phyloP scores from a whole-genome alignment of 768 basidiomycete species.

The Mycena crocata region DNA sequence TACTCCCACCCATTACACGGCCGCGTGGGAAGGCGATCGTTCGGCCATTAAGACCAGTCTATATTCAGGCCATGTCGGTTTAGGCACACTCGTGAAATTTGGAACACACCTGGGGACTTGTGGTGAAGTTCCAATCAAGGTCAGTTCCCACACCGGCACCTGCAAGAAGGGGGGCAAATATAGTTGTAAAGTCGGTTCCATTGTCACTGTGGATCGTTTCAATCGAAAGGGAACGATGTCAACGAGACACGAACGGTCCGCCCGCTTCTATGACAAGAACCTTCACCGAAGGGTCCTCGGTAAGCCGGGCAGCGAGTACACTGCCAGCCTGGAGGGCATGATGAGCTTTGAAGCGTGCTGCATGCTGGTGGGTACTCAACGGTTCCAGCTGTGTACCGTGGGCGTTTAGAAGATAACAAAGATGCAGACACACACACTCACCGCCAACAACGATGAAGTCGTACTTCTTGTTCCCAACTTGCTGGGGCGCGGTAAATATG shows the following conservation, averaged over 20 bases:
- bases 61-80: no score
- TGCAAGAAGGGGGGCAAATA: slow-evolving; percentile 22
- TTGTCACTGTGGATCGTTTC: slow-evolving; percentile 12
- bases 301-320: slow-evolving; percentile 53
- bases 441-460: slow-evolving; percentile 42
- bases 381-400: slow-evolving; percentile 8
- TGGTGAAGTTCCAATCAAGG: slow-evolving; percentile 41
- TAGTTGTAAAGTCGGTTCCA: background rate
- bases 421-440: slow-evolving; percentile 3
- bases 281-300: slow-evolving; percentile 49
- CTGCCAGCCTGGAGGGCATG: slow-evolving; percentile 42
- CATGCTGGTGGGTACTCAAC: background rate
- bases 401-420: background rate
- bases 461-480: slow-evolving; percentile 25
- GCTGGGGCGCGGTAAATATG: slow-evolving; percentile 8
- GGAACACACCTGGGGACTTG: no score
- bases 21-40: no score
- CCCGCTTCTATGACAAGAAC: slow-evolving; percentile 58
- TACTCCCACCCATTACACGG: no score
- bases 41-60: no score
- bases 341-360: background rate
- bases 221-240: slow-evolving; percentile 8
- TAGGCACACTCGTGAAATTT: no score
- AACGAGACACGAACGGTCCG: slow-evolving; percentile 33
- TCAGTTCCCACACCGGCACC: slow-evolving; percentile 13